phyloP scores from a whole-genome alignment of 768 basidiomycete genomes.

The Suillus lakei region DNA sequence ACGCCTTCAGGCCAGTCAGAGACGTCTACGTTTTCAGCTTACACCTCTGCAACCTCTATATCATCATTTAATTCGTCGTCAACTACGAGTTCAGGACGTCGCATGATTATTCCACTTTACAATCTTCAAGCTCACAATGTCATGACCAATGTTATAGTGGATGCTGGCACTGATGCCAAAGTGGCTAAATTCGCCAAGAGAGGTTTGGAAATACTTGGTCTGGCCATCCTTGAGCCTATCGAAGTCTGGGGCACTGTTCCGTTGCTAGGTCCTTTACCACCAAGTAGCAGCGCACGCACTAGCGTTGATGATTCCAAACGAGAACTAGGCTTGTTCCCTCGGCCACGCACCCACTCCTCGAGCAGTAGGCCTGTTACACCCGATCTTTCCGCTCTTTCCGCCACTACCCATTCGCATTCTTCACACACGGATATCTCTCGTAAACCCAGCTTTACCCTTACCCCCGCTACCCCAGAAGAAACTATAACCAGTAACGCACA shows the following conservation, averaged over 20 bases:
- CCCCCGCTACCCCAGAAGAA: conserved; percentile 18
- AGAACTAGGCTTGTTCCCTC: conserved; percentile 24
- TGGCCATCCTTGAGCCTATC: conserved; percentile 80
- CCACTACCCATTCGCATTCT: conserved; percentile 7
- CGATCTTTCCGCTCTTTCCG: conserved; percentile 10
- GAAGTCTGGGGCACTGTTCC: conserved; percentile 59
- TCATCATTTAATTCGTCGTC: conserved; percentile 47
- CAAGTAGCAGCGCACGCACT: conserved; percentile 29
- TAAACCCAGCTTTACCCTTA: conserved; percentile 22
- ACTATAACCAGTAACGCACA: conserved; percentile 19
- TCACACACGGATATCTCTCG: not conserved
- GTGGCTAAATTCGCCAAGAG: conserved; percentile 77
- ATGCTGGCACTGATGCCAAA: conserved; percentile 88
- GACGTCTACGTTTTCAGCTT: conserved; percentile 47
- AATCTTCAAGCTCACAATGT: conserved; percentile 90
- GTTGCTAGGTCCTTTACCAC: conserved; percentile 16
- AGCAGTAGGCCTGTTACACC: conserved; percentile 19
- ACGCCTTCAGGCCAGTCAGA: conserved; percentile 57
- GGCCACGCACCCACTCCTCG: not conserved
- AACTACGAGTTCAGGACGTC: conserved; percentile 53
- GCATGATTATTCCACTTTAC: conserved; percentile 84
- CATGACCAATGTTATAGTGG: conserved; percentile 82
- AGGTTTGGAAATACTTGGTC: conserved; percentile 76
- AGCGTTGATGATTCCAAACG: conserved; percentile 31
- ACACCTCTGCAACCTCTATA: conserved; percentile 49